These are phyloP conservation scores for Forsythia viridissima DNA, from an alignment of 257 asterid genomes.

Conservation along the genomic window DNA sequence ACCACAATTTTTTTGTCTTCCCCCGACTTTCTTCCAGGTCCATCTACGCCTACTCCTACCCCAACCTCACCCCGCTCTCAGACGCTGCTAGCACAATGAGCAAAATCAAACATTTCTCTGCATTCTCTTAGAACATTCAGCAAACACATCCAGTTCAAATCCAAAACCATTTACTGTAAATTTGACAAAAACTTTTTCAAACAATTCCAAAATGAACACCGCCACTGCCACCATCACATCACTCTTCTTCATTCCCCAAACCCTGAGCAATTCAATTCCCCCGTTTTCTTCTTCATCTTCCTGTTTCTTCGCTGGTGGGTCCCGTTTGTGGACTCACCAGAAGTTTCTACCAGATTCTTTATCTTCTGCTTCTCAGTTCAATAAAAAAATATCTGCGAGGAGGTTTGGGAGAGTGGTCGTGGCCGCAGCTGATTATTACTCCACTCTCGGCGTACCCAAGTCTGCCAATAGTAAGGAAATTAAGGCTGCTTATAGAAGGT, in stretches of 20 bases:
- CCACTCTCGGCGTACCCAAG: constrained; percentile 92
- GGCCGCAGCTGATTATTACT: constrained; percentile 92
- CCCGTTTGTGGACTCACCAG: constrained; percentile 39
- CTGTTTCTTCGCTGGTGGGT: constrained; percentile 51
- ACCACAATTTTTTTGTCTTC: neutral
- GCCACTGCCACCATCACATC: constrained; percentile 46
- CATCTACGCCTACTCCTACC: neutral
- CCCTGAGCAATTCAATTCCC: constrained; percentile 31
- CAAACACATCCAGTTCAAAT: constrained; percentile 25
- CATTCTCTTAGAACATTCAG: constrained; percentile 36
- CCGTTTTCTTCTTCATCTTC: constrained; percentile 55
- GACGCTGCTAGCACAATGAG: constrained; percentile 18
- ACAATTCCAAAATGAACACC: constrained; percentile 33
- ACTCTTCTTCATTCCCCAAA: constrained; percentile 36
- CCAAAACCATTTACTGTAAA: neutral
- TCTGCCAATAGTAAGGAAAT: constrained; percentile 84
- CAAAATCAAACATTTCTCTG: constrained; percentile 29
- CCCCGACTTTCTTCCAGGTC: neutral
- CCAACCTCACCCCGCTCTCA: neutral
- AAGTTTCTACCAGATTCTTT: constrained; percentile 44
- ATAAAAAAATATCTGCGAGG: constrained; percentile 52
- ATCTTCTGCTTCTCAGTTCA: constrained; percentile 54
- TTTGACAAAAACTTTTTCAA: neutral
- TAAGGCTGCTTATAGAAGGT: constrained; percentile 87
- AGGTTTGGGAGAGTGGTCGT: constrained; percentile 65